Percentiles rank a stretch among this genome's conserved stretches.
Evolutionary conservation across 192 early-diverging fungal species (phyloP).

Genomic region (Cetraspora pellucida): DNA sequence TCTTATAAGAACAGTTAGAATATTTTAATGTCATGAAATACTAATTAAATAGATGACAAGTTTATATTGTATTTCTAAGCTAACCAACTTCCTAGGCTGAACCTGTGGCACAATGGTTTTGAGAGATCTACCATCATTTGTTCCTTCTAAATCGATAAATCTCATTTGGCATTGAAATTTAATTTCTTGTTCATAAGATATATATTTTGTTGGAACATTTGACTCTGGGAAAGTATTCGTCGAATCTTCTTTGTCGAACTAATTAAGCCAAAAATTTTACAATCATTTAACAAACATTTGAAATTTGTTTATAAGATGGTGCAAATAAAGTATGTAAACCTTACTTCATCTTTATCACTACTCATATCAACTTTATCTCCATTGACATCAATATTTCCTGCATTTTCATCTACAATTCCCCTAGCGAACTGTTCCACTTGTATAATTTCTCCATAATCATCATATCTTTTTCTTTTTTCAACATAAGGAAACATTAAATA

Average conservation of each 20-base stretch:
- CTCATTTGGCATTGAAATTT: conserved; percentile 71
- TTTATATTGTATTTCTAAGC: not conserved
- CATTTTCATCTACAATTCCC: conserved; percentile 36
- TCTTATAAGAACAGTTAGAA: conserved; percentile 36
- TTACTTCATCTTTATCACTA: not conserved
- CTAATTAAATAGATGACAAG: conserved; percentile 19
- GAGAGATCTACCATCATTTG: conserved; percentile 82
- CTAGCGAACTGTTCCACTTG: conserved; percentile 57
- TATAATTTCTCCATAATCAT: conserved; percentile 91
- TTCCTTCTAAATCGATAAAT: conserved; percentile 93
- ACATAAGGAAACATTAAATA: conserved; percentile 86
- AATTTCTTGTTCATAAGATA: conserved; percentile 58
- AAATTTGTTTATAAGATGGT: not conserved
- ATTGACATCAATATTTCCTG: conserved; percentile 32
- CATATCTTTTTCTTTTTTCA: conserved; percentile 80
- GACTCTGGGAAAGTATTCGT: conserved; percentile 55
- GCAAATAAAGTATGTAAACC: not conserved
- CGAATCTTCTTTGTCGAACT: conserved; percentile 40
- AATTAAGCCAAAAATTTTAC: not conserved
- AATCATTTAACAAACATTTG: not conserved
- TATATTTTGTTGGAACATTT: conserved; percentile 79
- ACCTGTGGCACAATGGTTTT: conserved; percentile 84
- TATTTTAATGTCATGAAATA: not conserved
- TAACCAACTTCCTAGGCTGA: conserved; percentile 77
- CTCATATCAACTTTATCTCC: conserved; percentile 25